These are phyloP conservation scores for Scenedesmus sp. DNA, from an alignment of 163 green algal species.

Conservation along the genomic window DNA sequence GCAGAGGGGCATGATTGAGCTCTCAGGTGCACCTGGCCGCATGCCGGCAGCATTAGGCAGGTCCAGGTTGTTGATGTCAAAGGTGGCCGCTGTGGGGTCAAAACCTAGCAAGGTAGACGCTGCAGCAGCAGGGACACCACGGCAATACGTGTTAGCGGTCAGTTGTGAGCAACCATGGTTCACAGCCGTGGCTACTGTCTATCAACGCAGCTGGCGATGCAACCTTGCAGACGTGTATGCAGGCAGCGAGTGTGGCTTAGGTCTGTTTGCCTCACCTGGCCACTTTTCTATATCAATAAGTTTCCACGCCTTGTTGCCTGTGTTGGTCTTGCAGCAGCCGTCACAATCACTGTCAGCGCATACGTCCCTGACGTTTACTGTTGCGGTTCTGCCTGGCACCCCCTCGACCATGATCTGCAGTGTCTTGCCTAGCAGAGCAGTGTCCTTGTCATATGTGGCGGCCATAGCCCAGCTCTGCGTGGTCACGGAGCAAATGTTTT, in stretches of 20 bases:
- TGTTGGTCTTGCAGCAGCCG: conserved; percentile 31
- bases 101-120: conserved; percentile 21
- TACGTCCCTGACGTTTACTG: conserved; percentile 20
- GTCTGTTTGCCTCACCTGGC: not conserved
- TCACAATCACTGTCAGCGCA: conserved; percentile 29
- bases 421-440: conserved; percentile 16
- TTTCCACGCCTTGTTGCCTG: conserved; percentile 22
- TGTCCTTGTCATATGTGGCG: conserved; percentile 28
- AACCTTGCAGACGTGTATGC: not conserved
- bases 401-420: conserved; percentile 31
- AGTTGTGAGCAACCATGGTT: too few species aligned
- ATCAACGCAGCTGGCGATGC: too few species aligned
- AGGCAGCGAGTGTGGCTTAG: not conserved
- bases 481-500: too few species aligned
- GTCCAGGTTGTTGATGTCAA: conserved; percentile 38
- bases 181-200: too few species aligned
- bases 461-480: conserved; percentile 27
- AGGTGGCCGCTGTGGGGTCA: not conserved
- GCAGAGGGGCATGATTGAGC: conserved; percentile 20
- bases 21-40: conserved; percentile 4
- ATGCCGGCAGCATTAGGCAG: not conserved
- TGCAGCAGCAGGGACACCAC: not conserved
- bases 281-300: conserved; percentile 47
- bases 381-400: not conserved
- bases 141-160: too few species aligned